Percentiles rank a stretch among this genome's conserved stretches.
These are phyloP conservation scores for Ceratocystis colombiana DNA, from an alignment of 2,329 filamentous ascomycete genomes.

Conservation along the genomic window DNA sequence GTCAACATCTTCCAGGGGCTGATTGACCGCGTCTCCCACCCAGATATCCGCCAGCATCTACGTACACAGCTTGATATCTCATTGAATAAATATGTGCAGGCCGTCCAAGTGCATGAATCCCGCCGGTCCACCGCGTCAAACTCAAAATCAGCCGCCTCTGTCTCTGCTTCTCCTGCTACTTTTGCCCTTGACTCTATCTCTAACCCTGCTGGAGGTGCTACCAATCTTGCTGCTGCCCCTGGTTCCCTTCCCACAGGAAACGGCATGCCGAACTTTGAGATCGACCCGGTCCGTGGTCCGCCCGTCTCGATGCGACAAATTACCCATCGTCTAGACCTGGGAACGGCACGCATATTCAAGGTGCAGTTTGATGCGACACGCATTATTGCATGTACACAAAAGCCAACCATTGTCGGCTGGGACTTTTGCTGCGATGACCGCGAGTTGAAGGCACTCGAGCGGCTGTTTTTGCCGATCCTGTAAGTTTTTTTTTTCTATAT, in stretches of 20 bases:
- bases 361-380: slow-evolving; percentile 88
- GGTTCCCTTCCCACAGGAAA: background rate
- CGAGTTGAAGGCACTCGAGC: slow-evolving; percentile 65
- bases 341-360: slow-evolving; percentile 70
- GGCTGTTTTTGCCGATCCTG: slow-evolving; percentile 62
- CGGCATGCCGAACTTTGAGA: background rate
- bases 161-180: background rate
- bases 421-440: slow-evolving; percentile 85
- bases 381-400: slow-evolving; percentile 91
- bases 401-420: slow-evolving; percentile 88
- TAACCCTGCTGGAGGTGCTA: background rate
- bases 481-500: slow-evolving; percentile 28
- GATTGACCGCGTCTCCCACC: slow-evolving; percentile 44
- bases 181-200: background rate
- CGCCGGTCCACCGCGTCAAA: background rate
- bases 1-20: slow-evolving; percentile 41
- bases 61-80: slow-evolving; percentile 42
- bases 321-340: slow-evolving; percentile 35
- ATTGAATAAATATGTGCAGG: slow-evolving; percentile 31
- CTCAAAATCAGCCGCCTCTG: background rate
- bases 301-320: slow-evolving; percentile 21
- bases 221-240: background rate
- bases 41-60: slow-evolving; percentile 40
- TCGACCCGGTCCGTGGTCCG: slow-evolving; percentile 16
- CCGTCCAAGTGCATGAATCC: slow-evolving; percentile 1